Base-by-base conservation (phyloP, 108 stramenopile species). In the Epithemia pelagica region DNA sequence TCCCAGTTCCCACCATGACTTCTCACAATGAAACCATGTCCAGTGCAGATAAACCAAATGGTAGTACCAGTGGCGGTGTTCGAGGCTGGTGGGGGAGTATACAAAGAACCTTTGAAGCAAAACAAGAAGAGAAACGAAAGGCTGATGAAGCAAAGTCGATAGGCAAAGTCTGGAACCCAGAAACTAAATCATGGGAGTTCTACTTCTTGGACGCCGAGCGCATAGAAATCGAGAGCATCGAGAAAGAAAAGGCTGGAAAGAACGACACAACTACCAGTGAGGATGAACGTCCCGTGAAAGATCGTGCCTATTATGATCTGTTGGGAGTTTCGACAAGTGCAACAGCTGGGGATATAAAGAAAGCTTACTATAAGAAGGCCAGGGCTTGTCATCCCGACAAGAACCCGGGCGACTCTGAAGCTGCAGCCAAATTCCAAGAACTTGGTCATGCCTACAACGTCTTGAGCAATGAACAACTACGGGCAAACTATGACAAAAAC, bases 371-470 rank as follows among this genome's bases (percentile, higher is more conserved):
- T 69, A 87, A 89, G 52, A 82, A 86, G 62, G 92, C 94, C 24
- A 59, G 90, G 28, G 76, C 80, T 59, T 82, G 81, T 55, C 82
- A 82, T 66, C 96, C 96, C 8, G 96, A 95, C 64, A 92, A 91
- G 73, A 84, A 86, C 59, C 85, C 83, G 20, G 91, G 79, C 53
- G 91, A 93, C 74, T 85, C 91, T 10, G 82, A 90, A 27, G 91
- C 91, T 25, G 81, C 83, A 5, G 67, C 76, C 18, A 86, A 87
- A 67, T 97, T 97, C 72, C 96, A 95, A 76, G 81, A 75, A 32
- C 56, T 97, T 20, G 89, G 91, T 8, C 88, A 92, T 64, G 96
- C 96, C 27, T 97, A 97, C 70, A 94, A 95, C 67, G 74, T 93
- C 2, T 75, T 97, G 10, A 81, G 82, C 28, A 83, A 91, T 68